Base-by-base conservation (phyloP, 2,329 filamentous ascomycete species). In the Aspergillus persii region DNA sequence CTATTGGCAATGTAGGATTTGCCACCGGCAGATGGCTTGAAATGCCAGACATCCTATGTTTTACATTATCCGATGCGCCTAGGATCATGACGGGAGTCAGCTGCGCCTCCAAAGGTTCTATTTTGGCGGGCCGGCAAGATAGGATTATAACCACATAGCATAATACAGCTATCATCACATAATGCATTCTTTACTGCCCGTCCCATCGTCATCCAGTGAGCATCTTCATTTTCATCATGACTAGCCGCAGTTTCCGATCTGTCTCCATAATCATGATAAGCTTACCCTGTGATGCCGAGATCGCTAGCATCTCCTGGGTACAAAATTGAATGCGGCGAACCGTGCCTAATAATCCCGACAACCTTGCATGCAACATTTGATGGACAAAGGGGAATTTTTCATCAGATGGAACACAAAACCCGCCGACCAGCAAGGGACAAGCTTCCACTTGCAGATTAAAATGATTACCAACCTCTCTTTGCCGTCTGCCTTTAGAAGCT, bases 251-350 rank as follows among this genome's bases (percentile, higher is more conserved):
- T 46, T 69, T 61, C 44, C 64, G 62, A 59, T 74, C 70, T 6
- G 68, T 74, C 53, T 72, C 71, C 59, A 67, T 67, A 26, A 72
- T 71, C 70, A 75, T 71, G 4, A 66, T 54, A 41, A 71, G 36
- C 30, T 65, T 63, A 8, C 70, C 71, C 2, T 58, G 55, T 3
- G 69, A 66, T 3, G 65, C 61, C 0, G 65, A 63, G 2, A 58
- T 55, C 2, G 63, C 52, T 30, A 68, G 47, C 27, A 65, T 58
- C 39, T 71, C 64, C 50, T 72, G 68, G 50, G 66, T 68, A 44
- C 66, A 71, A 3, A 59, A 50, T 11, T 65, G 62, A 46, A 74
- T 73, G 0, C 65, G 65, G 8, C 67, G 65, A 33, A 74, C 63
- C 1, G 64, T 67, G 18, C 63, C 53, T 15, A 70, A 59, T 56